Percentiles rank a stretch among this genome's conserved stretches.
phyloP scores from a whole-genome alignment of 768 basidiomycete species.

The Cubamyces lactineus region DNA sequence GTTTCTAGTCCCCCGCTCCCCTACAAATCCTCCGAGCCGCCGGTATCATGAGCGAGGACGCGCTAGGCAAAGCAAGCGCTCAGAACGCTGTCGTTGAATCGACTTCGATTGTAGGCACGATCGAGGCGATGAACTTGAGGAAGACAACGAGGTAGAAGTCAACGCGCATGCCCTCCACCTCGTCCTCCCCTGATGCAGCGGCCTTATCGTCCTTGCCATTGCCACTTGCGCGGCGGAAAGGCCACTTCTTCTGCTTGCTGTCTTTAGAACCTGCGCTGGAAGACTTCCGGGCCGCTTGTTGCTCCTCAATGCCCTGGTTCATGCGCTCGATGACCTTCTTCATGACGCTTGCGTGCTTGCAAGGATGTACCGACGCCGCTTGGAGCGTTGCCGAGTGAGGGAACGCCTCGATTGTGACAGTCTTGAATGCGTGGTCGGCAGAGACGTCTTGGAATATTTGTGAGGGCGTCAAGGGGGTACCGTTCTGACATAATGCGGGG shows the following conservation, averaged over 20 bases:
- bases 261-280: conserved; percentile 44
- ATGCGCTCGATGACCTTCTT: conserved; percentile 99
- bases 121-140: conserved; percentile 98
- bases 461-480: conserved; percentile 81
- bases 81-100: conserved; percentile 76
- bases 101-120: conserved; percentile 98
- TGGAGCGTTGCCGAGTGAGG: conserved; percentile 88
- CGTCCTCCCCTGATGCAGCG: conserved; percentile 54
- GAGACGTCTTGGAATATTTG: conserved; percentile 98
- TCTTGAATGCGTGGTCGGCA: conserved; percentile 96
- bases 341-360: conserved; percentile 99
- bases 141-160: conserved; percentile 99
- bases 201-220: conserved; percentile 55
- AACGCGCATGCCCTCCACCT: conserved; percentile 89
- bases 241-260: conserved; percentile 77
- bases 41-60: not conserved
- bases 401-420: conserved; percentile 97
- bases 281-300: conserved; percentile 67
- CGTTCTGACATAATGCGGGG: conserved; percentile 57
- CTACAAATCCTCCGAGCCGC: conserved; percentile 4
- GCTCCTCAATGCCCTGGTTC: conserved; percentile 86
- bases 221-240: conserved; percentile 72
- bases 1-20: conserved; percentile 14
- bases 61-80: not conserved
- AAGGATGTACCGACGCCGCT: conserved; percentile 94